Evolutionary conservation across 129 eudicot genomes (phyloP).

Genomic region (Escallonia rubra): DNA sequence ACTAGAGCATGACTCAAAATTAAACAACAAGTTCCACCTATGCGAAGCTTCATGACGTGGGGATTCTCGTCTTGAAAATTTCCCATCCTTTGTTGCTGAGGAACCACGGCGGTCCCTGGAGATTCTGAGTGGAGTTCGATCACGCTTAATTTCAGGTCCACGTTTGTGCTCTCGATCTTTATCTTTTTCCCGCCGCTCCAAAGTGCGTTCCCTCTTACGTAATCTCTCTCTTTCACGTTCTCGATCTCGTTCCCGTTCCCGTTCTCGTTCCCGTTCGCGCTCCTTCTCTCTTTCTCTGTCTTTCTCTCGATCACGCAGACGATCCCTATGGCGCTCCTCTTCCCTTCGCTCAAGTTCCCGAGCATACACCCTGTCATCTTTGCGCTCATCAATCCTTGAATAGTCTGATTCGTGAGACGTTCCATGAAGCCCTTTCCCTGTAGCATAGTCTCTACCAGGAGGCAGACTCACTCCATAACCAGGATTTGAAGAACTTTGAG

Average conservation of each 20-base stretch:
- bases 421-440: conserved; percentile 72
- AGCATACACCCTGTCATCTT: conserved; percentile 54
- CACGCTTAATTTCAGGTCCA: conserved; percentile 49
- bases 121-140: conserved; percentile 55
- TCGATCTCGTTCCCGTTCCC: conserved; percentile 46
- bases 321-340: conserved; percentile 60
- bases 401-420: conserved; percentile 54
- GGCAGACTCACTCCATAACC: conserved; percentile 96
- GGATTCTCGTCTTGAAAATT: conserved; percentile 62
- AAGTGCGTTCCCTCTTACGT: conserved; percentile 45
- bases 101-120: conserved; percentile 77
- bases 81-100: conserved; percentile 43
- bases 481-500: conserved; percentile 72
- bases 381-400: conserved; percentile 66
- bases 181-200: conserved; percentile 52
- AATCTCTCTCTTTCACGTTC: conserved; percentile 67
- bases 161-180: conserved; percentile 53
- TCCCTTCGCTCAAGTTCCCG: conserved; percentile 63
- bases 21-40: conserved; percentile 78
- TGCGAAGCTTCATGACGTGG: conserved; percentile 71
- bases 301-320: conserved; percentile 57
- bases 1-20: conserved; percentile 44
- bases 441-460: conserved; percentile 91
- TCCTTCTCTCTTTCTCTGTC: conserved; percentile 53
- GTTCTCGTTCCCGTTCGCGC: conserved; percentile 18